Base-by-base conservation (phyloP, 2,329 filamentous ascomycete genomes). In the Nothophaeocryptopus gaeumannii region DNA sequence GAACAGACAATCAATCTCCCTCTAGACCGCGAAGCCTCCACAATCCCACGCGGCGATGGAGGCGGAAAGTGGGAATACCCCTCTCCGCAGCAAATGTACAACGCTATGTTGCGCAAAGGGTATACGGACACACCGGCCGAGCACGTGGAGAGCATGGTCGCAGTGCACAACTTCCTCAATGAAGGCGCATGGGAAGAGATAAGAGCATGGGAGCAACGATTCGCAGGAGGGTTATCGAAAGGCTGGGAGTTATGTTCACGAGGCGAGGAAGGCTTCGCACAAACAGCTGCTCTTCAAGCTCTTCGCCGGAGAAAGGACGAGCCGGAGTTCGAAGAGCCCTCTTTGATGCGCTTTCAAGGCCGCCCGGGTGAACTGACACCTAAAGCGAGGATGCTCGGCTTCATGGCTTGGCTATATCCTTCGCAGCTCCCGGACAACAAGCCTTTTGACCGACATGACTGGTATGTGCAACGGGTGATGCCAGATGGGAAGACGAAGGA, bases 51-150 rank as follows among this genome's bases (percentile, higher is more conserved):
- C 60, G 89, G 88, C 63, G 83, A 86, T 61, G 74, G 72, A 52
- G 80, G 82, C 40, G 79, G 84, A 45, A 95, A 88, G 64, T 99
- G 93, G 93, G 93, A 97, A 71, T 99, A 99, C 67, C 93, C 93
- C 0, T 96, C 90, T 0, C 92, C 93, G 0, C 93, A 99, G 74
- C 93, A 99, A 72, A 99, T 99, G 93, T 99, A 97, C 78, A 97
- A 99, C 66, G 93, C 93, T 7, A 86, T 99, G 73, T 75, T 97
- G 54, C 86, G 93, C 57, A 99, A 99, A 72, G 93, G 93, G 51
- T 93, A 96, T 72, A 90, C 87, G 0, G 91, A 97, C 68, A 97
- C 93, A 0, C 91, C 95, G 48, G 82, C 89, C 47, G 93, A 92
- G 14, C 90, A 91, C 3, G 91, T 99, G 11, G 91, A 96, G 72